Base-by-base conservation (phyloP, 2,329 filamentous ascomycete species). In the Tolypocladium ophioglossoides region DNA sequence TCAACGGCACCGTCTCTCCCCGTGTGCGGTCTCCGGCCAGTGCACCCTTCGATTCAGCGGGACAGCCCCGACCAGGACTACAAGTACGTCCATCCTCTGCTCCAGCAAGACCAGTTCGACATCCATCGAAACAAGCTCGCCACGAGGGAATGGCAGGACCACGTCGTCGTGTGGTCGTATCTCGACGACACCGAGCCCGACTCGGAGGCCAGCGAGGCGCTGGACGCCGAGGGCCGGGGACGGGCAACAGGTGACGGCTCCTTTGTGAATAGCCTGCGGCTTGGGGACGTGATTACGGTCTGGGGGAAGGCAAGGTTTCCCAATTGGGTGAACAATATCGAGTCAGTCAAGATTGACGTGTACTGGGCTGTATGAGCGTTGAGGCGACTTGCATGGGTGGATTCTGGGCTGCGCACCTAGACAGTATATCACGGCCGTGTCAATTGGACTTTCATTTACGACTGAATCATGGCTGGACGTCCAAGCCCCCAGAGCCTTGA, bases 211-310 rank as follows among this genome's bases (percentile, higher is more conserved):
- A 74, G 64, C 0, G 62, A 70, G 20, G 63, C 64, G 2, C 64
- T 81, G 2, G 65, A 65, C 0, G 60, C 67, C 1, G 24, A 63
- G 2, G 83, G 82, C 0, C 72, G 81, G 0, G 82, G 82, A 1
- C 63, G 62, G 22, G 73, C 62, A 4, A 80, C 78, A 0, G 76
- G 69, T 0, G 73, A 76, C 52, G 83, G 83, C 1, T 67, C 74
- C 39, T 84, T 83, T 63, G 75, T 86, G 37, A 74, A 77, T 18
- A 70, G 67, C 48, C 62, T 86, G 58, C 76, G 74, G 58, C 58
- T 82, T n/a, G 83, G 83, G 1, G 83, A 86, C 59, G 75, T 82
- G 20, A 67, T 85, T 12, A 84, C 81, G 0, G 62, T 85, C 2
- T 85, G 82, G 82, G 81, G 70, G 1, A 82, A 78, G 65, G 74